phyloP scores from a whole-genome alignment of 2,329 filamentous ascomycete genomes.

The Alternaria arbusti region DNA sequence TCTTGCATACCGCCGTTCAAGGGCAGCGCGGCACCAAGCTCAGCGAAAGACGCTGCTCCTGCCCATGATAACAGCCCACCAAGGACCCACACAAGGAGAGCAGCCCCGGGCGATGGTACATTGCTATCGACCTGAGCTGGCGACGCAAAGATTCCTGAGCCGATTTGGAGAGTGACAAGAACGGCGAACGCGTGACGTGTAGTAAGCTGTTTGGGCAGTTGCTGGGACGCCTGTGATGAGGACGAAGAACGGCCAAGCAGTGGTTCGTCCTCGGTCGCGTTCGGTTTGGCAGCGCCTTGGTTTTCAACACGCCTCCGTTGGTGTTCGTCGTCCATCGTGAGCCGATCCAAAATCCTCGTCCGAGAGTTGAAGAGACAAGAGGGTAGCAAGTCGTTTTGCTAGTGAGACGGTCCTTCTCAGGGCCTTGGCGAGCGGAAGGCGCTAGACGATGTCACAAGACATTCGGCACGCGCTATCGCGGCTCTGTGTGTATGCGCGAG shows the following conservation, averaged over 20 bases:
- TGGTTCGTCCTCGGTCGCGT: constrained; percentile 33
- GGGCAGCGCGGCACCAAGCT: constrained; percentile 68
- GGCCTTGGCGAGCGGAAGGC: background rate
- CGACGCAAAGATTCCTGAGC: constrained; percentile 69
- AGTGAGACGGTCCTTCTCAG: background rate
- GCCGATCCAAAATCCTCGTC: background rate
- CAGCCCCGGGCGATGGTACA: constrained; percentile 65
- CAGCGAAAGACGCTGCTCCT: constrained; percentile 66
- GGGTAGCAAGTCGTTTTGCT: background rate
- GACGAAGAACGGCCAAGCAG: constrained; percentile 29
- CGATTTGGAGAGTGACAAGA: constrained; percentile 68
- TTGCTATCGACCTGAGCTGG: constrained; percentile 68
- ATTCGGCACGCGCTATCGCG: background rate
- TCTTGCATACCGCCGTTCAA: constrained; percentile 70
- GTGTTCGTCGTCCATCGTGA: background rate
- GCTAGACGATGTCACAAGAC: constrained; percentile 1
- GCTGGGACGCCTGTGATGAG: constrained; percentile 15
- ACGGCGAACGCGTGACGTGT: constrained; percentile 60
- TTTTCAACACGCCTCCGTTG: background rate
- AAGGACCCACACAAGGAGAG: constrained; percentile 66
- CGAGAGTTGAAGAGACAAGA: background rate
- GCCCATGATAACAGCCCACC: constrained; percentile 69
- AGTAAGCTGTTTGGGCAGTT: constrained; percentile 39
- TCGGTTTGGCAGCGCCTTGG: constrained; percentile 19
- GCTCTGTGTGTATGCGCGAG: background rate